These are phyloP conservation scores for Fusarium acutatum DNA, from an alignment of 2,329 filamentous ascomycete species.

Conservation along the genomic window DNA sequence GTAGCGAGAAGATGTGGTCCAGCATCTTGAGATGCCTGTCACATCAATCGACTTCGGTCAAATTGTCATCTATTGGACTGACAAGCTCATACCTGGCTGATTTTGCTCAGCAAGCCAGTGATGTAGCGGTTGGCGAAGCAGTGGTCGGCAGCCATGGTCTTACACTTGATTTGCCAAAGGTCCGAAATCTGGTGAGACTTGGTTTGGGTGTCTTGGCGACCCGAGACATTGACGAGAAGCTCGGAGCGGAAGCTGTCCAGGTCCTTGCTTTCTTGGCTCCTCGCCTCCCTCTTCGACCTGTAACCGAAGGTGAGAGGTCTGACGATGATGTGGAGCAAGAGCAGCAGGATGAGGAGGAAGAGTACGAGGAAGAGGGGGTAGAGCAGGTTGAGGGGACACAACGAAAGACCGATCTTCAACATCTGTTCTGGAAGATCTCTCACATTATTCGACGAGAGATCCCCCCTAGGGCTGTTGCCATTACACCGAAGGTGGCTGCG, in stretches of 20 bases:
- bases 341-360: constrained; percentile 54
- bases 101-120: constrained; percentile 69
- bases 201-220: constrained; percentile 66
- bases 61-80: constrained; percentile 78
- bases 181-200: constrained; percentile 66
- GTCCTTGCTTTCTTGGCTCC: constrained; percentile 84
- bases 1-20: constrained; percentile 74
- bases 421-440: constrained; percentile 81
- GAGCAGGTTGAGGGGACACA: constrained; percentile 54
- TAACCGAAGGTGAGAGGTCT: constrained; percentile 51
- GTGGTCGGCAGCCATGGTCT: constrained; percentile 77
- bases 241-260: constrained; percentile 82
- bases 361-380: constrained; percentile 55
- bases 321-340: constrained; percentile 52
- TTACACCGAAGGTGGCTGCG: constrained; percentile 78
- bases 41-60: constrained; percentile 77
- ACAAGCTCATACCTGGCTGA: constrained; percentile 82
- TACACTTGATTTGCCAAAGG: constrained; percentile 68
- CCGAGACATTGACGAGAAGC: constrained; percentile 71
- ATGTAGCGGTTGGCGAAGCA: constrained; percentile 61
- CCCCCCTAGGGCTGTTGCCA: constrained; percentile 67
- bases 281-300: constrained; percentile 52
- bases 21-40: constrained; percentile 73
- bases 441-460: constrained; percentile 81
- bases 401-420: constrained; percentile 63